Evolutionary conservation across 2,329 filamentous ascomycete species (phyloP).

Genomic region (Diplodia mutila): DNA sequence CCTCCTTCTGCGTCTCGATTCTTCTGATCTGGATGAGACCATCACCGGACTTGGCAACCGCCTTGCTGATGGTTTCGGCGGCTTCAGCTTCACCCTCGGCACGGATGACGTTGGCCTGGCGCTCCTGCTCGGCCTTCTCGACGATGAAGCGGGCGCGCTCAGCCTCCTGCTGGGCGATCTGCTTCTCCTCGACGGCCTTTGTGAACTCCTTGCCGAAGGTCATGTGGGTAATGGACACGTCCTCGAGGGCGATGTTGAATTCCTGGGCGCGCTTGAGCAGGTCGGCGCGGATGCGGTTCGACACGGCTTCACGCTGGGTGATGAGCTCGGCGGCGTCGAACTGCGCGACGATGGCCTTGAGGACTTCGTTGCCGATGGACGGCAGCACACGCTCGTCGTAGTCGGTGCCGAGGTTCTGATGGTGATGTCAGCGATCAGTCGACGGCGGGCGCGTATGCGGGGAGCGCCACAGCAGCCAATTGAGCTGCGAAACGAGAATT

Average conservation of each 20-base stretch:
- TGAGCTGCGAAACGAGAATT: neutral
- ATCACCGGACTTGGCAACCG: slow-evolving; percentile 89
- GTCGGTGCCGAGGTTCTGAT: slow-evolving; percentile 92
- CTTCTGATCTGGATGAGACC: slow-evolving; percentile 93
- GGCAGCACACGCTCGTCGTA: slow-evolving; percentile 75
- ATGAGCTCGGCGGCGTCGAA: slow-evolving; percentile 70
- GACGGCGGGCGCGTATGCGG: neutral
- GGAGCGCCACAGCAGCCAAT: neutral
- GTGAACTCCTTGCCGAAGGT: slow-evolving; percentile 99
- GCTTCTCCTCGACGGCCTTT: slow-evolving; percentile 98
- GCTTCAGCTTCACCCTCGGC: slow-evolving; percentile 98
- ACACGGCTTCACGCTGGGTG: slow-evolving; percentile 97
- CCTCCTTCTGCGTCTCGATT: slow-evolving; percentile 96
- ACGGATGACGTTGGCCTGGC: slow-evolving; percentile 96
- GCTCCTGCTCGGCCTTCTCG: slow-evolving; percentile 97
- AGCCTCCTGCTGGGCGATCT: slow-evolving; percentile 98
- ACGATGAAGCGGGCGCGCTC: slow-evolving; percentile 98
- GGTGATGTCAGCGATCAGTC: slow-evolving; percentile 27
- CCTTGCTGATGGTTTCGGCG: slow-evolving; percentile 92
- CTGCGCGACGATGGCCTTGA: slow-evolving; percentile 59
- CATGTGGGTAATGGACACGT: slow-evolving; percentile 99
- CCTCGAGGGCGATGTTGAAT: slow-evolving; percentile 99
- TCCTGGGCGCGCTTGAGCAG: slow-evolving; percentile 90
- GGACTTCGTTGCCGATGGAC: slow-evolving; percentile 60
- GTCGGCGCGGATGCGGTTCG: slow-evolving; percentile 89